Evolutionary conservation across 148 eudicot species (phyloP).

Genomic region (Arctostaphylos glauca): DNA sequence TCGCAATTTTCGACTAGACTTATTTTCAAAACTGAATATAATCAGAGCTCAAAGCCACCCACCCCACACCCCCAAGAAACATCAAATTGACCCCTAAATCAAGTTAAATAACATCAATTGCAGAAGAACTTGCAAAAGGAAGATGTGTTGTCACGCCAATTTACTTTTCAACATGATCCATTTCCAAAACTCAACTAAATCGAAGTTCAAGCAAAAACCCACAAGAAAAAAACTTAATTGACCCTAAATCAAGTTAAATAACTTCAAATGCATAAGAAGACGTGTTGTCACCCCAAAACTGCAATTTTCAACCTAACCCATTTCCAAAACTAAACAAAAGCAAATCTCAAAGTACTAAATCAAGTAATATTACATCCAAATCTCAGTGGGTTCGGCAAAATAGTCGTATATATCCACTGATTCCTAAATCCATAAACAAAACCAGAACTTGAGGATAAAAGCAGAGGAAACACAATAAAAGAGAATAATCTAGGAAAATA

Average conservation of each 20-base stretch:
- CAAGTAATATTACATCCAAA: not conserved
- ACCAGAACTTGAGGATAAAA: not conserved
- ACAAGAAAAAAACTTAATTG: not conserved
- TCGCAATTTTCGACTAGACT: not conserved
- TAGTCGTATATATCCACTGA: not conserved
- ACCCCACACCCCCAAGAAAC: not conserved
- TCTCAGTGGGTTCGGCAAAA: not conserved
- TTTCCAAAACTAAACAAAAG: constrained; percentile 6
- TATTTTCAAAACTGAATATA: not conserved
- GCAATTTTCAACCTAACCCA: constrained; percentile 7
- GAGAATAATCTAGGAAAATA: not conserved
- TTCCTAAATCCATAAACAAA: not conserved
- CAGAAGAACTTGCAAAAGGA: not conserved
- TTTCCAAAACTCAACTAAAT: not conserved
- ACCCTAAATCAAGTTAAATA: not conserved
- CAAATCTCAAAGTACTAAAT: constrained; percentile 7
- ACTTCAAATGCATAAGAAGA: not conserved
- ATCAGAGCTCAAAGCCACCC: not conserved
- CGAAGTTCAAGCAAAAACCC: not conserved
- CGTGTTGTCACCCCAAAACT: not conserved
- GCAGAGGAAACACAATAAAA: not conserved
- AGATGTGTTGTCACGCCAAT: not conserved
- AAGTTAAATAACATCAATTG: not conserved
- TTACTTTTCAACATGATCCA: not conserved
- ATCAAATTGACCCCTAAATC: not conserved